phyloP scores from a whole-genome alignment of 768 basidiomycete genomes.

The Pleurotus giganteus region DNA sequence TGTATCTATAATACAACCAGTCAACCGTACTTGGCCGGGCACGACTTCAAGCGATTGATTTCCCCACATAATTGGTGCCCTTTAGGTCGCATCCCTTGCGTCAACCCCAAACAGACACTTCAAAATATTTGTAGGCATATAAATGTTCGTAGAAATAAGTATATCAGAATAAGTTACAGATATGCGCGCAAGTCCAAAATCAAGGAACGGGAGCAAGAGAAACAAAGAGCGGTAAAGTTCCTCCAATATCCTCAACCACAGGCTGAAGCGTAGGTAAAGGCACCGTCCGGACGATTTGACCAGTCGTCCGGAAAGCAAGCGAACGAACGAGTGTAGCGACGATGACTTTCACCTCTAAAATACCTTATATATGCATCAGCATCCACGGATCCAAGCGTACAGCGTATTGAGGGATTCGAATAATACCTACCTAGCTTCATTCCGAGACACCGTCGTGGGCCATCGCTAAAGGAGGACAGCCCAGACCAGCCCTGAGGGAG shows the following conservation, averaged over 20 bases:
- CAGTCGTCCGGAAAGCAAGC: constrained; percentile 34
- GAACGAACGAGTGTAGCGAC: constrained; percentile 33
- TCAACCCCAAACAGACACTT: no score
- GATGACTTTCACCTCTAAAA: constrained; percentile 40
- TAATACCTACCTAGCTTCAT: constrained; percentile 29
- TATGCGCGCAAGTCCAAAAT: background rate
- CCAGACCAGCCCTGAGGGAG: constrained; percentile 36
- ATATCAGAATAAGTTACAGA: background rate
- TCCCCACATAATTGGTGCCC: no score
- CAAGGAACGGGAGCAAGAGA: background rate
- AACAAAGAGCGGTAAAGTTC: constrained; percentile 8
- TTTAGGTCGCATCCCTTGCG: no score
- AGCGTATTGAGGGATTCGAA: no score
- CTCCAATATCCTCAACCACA: constrained; percentile 26
- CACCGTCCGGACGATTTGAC: constrained; percentile 23
- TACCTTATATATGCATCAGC: constrained; percentile 16
- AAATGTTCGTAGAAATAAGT: background rate
- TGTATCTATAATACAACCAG: no score
- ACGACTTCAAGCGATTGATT: no score
- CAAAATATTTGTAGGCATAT: no score
- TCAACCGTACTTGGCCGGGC: no score
- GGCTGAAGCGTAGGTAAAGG: constrained; percentile 35
- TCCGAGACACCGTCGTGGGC: constrained; percentile 40
- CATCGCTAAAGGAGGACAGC: constrained; percentile 37
- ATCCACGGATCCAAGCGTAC: background rate